Percentiles rank a stretch among this genome's conserved stretches.
Evolutionary conservation across 169 alveolate species (phyloP).

Genomic region (Babesia divergens): DNA sequence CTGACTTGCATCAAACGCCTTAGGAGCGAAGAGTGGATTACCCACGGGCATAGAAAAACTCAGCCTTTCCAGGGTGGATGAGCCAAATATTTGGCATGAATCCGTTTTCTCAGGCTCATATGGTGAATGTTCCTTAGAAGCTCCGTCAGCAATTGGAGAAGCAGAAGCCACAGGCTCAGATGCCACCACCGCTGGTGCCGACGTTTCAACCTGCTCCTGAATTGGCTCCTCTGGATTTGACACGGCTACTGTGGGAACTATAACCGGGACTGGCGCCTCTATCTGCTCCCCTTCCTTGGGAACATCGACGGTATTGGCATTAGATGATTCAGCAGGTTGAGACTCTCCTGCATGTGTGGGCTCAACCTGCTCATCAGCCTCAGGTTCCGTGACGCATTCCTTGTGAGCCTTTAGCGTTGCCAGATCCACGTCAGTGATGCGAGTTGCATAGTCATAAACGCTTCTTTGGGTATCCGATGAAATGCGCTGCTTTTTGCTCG

Average conservation of each 20-base stretch:
- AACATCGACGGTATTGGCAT: not conserved
- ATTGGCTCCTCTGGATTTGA: too few relatives aligned
- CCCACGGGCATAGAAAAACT: conserved; percentile 61
- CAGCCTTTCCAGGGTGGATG: conserved; percentile 26
- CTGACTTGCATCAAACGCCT: conserved; percentile 18
- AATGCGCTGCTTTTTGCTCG: not conserved
- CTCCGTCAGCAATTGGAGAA: not conserved
- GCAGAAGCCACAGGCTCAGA: not conserved
- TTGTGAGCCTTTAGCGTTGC: conserved; percentile 19
- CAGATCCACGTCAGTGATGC: not conserved
- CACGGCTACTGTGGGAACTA: not conserved
- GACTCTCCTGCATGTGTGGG: not conserved
- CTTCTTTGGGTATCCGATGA: not conserved
- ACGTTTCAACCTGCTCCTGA: not conserved
- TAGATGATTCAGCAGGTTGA: not conserved
- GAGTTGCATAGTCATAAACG: not conserved
- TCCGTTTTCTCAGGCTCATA: not conserved
- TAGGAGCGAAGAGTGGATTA: conserved; percentile 64
- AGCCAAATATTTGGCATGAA: not conserved
- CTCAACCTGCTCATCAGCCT: not conserved
- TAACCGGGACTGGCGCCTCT: not conserved
- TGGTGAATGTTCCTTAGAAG: not conserved
- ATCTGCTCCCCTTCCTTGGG: too few relatives aligned
- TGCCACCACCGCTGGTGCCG: not conserved
- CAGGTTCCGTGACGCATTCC: not conserved